These are phyloP conservation scores for Plasmodium berghei DNA, from an alignment of 169 alveolate genomes.

Conservation along the genomic window DNA sequence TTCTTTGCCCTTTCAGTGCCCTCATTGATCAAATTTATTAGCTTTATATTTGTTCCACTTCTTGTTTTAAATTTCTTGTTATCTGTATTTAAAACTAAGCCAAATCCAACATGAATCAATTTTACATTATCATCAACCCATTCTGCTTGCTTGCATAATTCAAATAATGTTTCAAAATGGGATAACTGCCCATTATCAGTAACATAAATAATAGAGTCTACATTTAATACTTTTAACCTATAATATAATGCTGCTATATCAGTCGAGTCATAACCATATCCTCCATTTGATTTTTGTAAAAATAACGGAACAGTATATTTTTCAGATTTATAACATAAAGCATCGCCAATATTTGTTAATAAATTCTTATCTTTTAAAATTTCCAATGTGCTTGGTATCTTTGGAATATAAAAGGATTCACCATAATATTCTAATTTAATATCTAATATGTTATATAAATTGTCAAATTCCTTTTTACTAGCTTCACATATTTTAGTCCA, in stretches of 20 bases:
- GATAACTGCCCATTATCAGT: conserved; percentile 96
- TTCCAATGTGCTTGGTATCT: conserved; percentile 89
- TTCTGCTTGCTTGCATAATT: conserved; percentile 94
- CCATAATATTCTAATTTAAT: conserved; percentile 93
- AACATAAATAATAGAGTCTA: conserved; percentile 95
- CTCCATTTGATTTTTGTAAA: conserved; percentile 98
- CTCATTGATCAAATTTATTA: conserved; percentile 95
- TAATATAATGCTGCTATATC: conserved; percentile 92
- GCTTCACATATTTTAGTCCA: conserved; percentile 92
- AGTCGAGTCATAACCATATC: conserved; percentile 98
- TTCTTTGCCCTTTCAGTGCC: conserved; percentile 95
- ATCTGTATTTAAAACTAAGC: conserved; percentile 94
- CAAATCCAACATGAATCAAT: conserved; percentile 97
- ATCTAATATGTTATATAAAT: conserved; percentile 88
- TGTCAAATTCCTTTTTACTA: conserved; percentile 87
- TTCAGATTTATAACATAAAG: conserved; percentile 93
- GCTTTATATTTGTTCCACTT: conserved; percentile 95
- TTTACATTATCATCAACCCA: conserved; percentile 77
- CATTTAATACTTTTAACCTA: conserved; percentile 79
- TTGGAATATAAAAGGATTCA: conserved; percentile 95
- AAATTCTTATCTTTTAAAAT: conserved; percentile 88
- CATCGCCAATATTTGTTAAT: conserved; percentile 93
- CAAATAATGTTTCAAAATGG: conserved; percentile 95
- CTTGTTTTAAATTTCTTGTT: conserved; percentile 98
- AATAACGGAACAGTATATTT: conserved; percentile 92